Percentiles rank a stretch among this genome's conserved stretches.
Evolutionary conservation across 1,139 yeast genomes (phyloP).

Genomic region (Saccharomyces hybrid): DNA sequence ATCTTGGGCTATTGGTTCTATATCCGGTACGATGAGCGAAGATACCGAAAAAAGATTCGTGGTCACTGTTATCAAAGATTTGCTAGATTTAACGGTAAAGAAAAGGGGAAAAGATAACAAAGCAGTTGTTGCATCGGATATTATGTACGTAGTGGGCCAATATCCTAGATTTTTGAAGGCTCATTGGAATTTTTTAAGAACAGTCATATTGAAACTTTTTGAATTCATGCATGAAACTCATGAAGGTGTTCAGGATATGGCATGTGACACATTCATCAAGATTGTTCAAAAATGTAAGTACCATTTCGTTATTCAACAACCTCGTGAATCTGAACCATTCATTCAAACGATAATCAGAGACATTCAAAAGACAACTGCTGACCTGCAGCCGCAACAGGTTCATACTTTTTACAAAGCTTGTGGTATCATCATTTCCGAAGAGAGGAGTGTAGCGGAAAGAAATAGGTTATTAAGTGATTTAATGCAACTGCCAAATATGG

Average conservation of each 20-base stretch:
- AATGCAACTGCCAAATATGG: constrained; percentile 88
- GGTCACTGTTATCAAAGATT: constrained; percentile 86
- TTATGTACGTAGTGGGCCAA: constrained; percentile 98
- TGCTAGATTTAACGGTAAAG: constrained; percentile 86
- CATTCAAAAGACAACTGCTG: constrained; percentile 81
- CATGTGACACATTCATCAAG: constrained; percentile 96
- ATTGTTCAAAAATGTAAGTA: constrained; percentile 91
- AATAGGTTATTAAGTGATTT: constrained; percentile 68
- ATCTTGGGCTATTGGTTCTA: constrained; percentile 99
- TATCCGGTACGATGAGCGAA: constrained; percentile 97
- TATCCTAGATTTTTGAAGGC: constrained; percentile 96
- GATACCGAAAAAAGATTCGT: constrained; percentile 93
- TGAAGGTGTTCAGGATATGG: constrained; percentile 99
- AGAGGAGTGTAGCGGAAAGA: constrained; percentile 54
- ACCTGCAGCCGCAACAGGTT: constrained; percentile 92
- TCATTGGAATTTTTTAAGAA: constrained; percentile 94
- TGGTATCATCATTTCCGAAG: constrained; percentile 89
- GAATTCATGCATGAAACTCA: constrained; percentile 99
- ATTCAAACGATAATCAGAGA: constrained; percentile 81
- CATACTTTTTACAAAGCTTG: constrained; percentile 98
- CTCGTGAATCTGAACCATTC: constrained; percentile 85
- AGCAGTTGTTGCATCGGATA: constrained; percentile 97
- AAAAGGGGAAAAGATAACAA: constrained; percentile 96
- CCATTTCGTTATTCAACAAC: constrained; percentile 85
- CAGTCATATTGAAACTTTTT: constrained; percentile 89